These are phyloP conservation scores for Pythium oligandrum DNA, from an alignment of 352 stramenopile genomes.

Conservation along the genomic window DNA sequence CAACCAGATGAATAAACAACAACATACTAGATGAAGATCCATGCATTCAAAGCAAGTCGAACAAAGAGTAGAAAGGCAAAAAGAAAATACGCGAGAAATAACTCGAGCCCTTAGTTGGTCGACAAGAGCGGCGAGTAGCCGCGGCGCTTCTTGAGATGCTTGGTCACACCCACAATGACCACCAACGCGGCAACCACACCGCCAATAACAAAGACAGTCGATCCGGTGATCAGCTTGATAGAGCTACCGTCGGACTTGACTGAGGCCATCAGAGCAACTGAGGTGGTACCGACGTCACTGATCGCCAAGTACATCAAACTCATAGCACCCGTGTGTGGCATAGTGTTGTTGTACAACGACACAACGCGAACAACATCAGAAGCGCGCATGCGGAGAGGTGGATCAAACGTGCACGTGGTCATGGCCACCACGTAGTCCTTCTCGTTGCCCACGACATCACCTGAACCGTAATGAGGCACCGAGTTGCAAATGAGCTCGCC, in stretches of 20 bases:
- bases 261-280: too few relatives aligned
- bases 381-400: conserved; percentile 58
- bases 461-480: conserved; percentile 58
- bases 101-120: not conserved
- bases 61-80: too few relatives aligned
- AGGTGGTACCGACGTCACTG: conserved; percentile 31
- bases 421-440: conserved; percentile 67
- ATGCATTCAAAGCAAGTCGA: too few relatives aligned
- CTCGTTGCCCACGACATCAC: conserved; percentile 56
- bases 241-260: not conserved
- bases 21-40: too few relatives aligned
- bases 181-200: conserved; percentile 19
- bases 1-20: not conserved
- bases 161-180: conserved; percentile 16
- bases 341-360: conserved; percentile 77
- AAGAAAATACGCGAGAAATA: too few relatives aligned
- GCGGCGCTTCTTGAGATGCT: conserved; percentile 42
- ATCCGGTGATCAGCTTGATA: not conserved
- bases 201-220: conserved; percentile 20
- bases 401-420: conserved; percentile 72
- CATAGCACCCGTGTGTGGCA: conserved; percentile 73
- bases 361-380: conserved; percentile 71
- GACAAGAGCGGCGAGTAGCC: conserved; percentile 42
- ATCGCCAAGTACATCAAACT: conserved; percentile 75
- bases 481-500: conserved; percentile 66